Percentiles rank a stretch among this genome's conserved stretches.
These are phyloP conservation scores for Toxicodendron radicans DNA, from an alignment of 345 rosid species.

Conservation along the genomic window DNA sequence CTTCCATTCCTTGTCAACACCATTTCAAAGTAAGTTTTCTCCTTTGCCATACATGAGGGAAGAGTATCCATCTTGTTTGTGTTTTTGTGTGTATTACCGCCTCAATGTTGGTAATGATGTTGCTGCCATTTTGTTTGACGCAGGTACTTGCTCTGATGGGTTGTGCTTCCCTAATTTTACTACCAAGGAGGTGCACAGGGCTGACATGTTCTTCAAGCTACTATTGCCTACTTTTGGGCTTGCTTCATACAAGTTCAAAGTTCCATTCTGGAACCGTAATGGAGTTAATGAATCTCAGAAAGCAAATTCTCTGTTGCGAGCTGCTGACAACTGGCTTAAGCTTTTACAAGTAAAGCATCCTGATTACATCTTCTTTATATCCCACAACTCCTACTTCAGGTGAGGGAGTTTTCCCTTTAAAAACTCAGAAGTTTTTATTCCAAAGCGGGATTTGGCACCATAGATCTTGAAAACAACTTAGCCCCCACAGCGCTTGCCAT, in stretches of 20 bases:
- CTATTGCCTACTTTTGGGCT: conserved; percentile 73
- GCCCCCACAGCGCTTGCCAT: not conserved
- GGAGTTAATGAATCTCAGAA: conserved; percentile 52
- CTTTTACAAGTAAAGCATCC: conserved; percentile 70
- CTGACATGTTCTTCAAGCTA: conserved; percentile 43
- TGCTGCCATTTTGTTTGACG: conserved; percentile 8
- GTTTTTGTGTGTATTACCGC: not conserved
- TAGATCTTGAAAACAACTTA: conserved; percentile 20
- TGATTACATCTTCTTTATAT: conserved; percentile 66
- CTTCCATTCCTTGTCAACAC: conserved; percentile 63
- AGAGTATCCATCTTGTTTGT: not conserved
- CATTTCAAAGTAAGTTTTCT: conserved; percentile 37
- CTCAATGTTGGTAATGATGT: not conserved
- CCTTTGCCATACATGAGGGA: not conserved
- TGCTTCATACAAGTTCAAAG: conserved; percentile 75
- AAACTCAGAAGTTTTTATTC: conserved; percentile 15
- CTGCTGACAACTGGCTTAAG: conserved; percentile 78
- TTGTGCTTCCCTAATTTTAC: conserved; percentile 19
- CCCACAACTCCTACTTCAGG: conserved; percentile 46
- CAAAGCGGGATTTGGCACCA: conserved; percentile 14
- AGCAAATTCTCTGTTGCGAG: conserved; percentile 51
- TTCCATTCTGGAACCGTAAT: conserved; percentile 68
- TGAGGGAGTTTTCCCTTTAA: conserved; percentile 23
- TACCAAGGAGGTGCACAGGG: conserved; percentile 31
- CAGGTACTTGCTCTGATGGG: conserved; percentile 41